phyloP scores from a whole-genome alignment of 768 basidiomycete genomes.

The Mycena indigotica region DNA sequence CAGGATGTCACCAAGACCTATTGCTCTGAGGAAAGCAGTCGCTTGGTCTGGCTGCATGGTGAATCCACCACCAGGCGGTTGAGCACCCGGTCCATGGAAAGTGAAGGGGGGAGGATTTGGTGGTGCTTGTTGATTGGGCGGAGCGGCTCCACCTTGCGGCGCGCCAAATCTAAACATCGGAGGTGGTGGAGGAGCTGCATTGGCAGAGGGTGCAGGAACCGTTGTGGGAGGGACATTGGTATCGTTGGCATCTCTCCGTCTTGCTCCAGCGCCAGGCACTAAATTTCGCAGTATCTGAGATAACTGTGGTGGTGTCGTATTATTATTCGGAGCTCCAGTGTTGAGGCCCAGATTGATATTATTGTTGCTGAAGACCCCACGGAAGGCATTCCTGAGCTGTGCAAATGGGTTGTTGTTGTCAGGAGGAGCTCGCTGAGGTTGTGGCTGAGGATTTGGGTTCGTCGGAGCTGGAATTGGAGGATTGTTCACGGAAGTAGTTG shows the following conservation, averaged over 20 bases:
- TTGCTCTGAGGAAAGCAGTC: slow-evolving; percentile 1
- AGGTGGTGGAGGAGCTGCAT: neutral
- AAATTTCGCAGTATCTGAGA: slow-evolving; percentile 17
- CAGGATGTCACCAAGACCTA: slow-evolving; percentile 1
- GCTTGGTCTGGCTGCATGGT: neutral
- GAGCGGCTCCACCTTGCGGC: neutral
- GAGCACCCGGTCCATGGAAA: neutral
- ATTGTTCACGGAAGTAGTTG: neutral
- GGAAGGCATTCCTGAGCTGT: slow-evolving; percentile 8
- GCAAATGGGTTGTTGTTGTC: slow-evolving; percentile 3
- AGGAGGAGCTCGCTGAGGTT: too few species aligned
- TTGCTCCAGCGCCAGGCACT: neutral
- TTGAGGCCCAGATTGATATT: neutral
- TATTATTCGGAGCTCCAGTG: neutral
- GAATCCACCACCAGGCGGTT: neutral
- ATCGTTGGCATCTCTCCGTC: neutral
- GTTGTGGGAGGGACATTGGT: neutral
- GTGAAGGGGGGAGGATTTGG: neutral
- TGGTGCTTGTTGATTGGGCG: neutral
- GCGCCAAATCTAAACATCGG: neutral
- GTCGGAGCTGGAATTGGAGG: too few species aligned
- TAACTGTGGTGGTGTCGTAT: neutral
- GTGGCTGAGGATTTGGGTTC: neutral
- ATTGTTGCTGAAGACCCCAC: neutral
- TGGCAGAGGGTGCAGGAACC: neutral